These are phyloP conservation scores for Turritis glabra DNA, from an alignment of 345 rosid genomes.

Conservation along the genomic window DNA sequence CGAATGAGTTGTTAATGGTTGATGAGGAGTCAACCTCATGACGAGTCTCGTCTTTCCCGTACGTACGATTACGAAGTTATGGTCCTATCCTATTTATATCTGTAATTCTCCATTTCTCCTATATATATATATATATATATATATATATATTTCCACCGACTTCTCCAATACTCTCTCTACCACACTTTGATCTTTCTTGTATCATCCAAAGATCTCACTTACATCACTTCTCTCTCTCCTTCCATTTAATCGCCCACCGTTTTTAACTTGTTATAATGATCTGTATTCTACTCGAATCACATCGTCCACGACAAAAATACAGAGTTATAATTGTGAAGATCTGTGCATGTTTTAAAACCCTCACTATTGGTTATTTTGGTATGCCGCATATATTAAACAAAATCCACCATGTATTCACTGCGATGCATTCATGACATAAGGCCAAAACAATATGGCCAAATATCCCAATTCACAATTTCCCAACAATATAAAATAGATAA, in stretches of 20 bases:
- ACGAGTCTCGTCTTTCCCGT: slow-evolving; percentile 30
- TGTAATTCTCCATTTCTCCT: neutral
- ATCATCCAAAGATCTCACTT: slow-evolving; percentile 40
- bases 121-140: neutral
- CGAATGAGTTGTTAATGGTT: slow-evolving; percentile 39
- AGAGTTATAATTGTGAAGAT: slow-evolving; percentile 22
- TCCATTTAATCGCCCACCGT: slow-evolving; percentile 24
- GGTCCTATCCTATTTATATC: slow-evolving; percentile 15
- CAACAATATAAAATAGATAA: slow-evolving; percentile 3
- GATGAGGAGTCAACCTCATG: slow-evolving; percentile 41
- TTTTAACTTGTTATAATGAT: neutral
- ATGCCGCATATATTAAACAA: neutral
- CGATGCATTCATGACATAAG: slow-evolving; percentile 14
- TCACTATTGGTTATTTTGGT: slow-evolving; percentile 26
- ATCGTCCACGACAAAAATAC: slow-evolving; percentile 28
- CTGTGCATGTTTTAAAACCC: slow-evolving; percentile 15
- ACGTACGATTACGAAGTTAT: slow-evolving; percentile 32
- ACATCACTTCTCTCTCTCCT: slow-evolving; percentile 22
- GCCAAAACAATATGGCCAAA: slow-evolving; percentile 23
- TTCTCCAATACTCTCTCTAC: slow-evolving; percentile 33
- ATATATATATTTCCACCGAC: slow-evolving; percentile 33
- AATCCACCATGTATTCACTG: slow-evolving; percentile 7
- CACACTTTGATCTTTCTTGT: slow-evolving; percentile 34
- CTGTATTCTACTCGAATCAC: slow-evolving; percentile 24
- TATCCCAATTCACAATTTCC: neutral